phyloP scores from a whole-genome alignment of 352 stramenopile genomes.

The Phytophthora syringae region DNA sequence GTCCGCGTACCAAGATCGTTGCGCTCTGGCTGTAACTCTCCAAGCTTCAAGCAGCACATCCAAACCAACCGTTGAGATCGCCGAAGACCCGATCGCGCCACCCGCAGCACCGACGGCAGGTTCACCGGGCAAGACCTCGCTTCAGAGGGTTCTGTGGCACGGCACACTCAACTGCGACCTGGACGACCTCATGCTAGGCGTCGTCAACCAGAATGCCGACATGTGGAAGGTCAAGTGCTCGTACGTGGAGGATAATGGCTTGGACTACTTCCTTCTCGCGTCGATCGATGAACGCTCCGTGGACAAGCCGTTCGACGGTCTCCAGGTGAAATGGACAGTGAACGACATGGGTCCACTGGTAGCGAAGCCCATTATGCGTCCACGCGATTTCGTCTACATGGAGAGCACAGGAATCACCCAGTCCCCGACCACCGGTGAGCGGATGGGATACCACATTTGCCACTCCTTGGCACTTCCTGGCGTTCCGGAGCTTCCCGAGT shows the following conservation, averaged over 20 bases:
- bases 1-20: conserved; percentile 52
- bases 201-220: conserved; percentile 41
- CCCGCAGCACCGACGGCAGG: conserved; percentile 7
- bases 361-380: conserved; percentile 33
- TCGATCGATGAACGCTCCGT: conserved; percentile 29
- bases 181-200: conserved; percentile 51
- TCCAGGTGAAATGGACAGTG: conserved; percentile 48
- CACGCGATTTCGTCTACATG: conserved; percentile 53
- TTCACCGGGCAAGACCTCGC: neutral
- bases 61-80: conserved; percentile 14
- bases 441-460: conserved; percentile 55
- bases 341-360: conserved; percentile 44
- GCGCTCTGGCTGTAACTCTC: conserved; percentile 37
- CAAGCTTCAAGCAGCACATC: conserved; percentile 29
- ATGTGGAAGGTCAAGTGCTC: conserved; percentile 52
- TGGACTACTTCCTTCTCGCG: conserved; percentile 38
- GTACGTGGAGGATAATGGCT: conserved; percentile 47
- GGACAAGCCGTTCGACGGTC: conserved; percentile 36
- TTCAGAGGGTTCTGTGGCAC: conserved; percentile 38
- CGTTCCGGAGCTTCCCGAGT: conserved; percentile 32
- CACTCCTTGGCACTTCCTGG: conserved; percentile 51
- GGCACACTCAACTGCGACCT: conserved; percentile 55
- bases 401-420: conserved; percentile 50
- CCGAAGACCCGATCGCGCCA: conserved; percentile 27
- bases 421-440: conserved; percentile 40